Evolutionary conservation across 208 protist species (phyloP).

Genomic region (Trypanosoma brucei): DNA sequence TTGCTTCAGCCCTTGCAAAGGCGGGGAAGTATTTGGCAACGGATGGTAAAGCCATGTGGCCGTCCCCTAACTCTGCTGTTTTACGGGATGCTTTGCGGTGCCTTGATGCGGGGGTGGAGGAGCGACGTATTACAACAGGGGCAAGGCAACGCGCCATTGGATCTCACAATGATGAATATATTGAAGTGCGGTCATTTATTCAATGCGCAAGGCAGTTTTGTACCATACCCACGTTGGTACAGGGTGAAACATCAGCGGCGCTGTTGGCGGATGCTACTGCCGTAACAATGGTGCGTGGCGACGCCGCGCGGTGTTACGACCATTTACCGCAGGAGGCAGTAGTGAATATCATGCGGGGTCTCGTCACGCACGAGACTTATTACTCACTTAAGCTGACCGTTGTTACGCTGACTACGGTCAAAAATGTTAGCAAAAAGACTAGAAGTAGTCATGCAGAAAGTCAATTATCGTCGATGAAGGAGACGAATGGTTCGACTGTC

Average conservation of each 20-base stretch:
- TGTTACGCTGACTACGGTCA: slow-evolving; percentile 10
- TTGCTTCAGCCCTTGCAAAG: no score
- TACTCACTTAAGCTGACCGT: slow-evolving; percentile 29
- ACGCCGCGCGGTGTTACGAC: slow-evolving; percentile 69
- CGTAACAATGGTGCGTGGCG: slow-evolving; percentile 39
- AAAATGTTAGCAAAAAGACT: background rate
- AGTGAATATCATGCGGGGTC: slow-evolving; percentile 22
- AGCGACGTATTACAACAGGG: slow-evolving; percentile 24
- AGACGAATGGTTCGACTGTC: background rate
- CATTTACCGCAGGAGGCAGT: slow-evolving; percentile 56
- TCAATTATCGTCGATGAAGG: no score
- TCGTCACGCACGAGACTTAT: slow-evolving; percentile 52
- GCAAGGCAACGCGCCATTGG: slow-evolving; percentile 32
- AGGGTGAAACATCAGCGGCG: slow-evolving; percentile 9
- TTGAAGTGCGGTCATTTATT: slow-evolving; percentile 60
- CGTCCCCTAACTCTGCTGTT: slow-evolving; percentile 16
- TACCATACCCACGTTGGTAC: background rate
- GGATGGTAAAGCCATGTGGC: background rate
- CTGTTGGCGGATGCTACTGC: background rate
- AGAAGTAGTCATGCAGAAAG: no score
- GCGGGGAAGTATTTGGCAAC: background rate
- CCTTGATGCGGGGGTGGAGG: slow-evolving; percentile 43
- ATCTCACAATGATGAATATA: slow-evolving; percentile 56
- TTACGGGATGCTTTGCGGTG: slow-evolving; percentile 47
- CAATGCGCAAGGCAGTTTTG: slow-evolving; percentile 19